phyloP scores from a whole-genome alignment of 2,329 filamentous ascomycete species.

The Biscogniauxia mediterranea region DNA sequence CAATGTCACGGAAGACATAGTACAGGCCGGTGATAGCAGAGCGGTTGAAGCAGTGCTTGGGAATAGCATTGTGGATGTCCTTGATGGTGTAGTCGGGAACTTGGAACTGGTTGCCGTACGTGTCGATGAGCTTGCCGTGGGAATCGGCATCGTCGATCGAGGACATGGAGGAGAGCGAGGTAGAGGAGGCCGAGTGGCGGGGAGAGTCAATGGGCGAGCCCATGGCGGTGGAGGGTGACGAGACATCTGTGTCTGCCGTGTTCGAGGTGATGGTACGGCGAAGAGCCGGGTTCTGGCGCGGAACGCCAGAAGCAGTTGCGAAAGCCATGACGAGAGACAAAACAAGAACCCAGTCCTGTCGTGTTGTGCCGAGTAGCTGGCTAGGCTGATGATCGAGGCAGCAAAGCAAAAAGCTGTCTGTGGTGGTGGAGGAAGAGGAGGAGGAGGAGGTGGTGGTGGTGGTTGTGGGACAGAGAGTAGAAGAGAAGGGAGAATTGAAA shows the following conservation, averaged over 20 bases:
- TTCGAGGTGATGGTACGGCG: conserved; percentile 47
- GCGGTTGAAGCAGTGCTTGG: conserved; percentile 93
- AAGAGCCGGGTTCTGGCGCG: conserved; percentile 44
- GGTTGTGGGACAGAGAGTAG: no score
- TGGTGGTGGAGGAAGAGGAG: not conserved
- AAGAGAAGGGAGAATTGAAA: no score
- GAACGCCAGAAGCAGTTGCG: conserved; percentile 41
- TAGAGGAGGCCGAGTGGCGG: conserved; percentile 70
- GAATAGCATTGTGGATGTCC: conserved; percentile 94
- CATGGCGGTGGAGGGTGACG: conserved; percentile 53
- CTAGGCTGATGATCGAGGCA: not conserved
- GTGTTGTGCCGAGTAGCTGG: not conserved
- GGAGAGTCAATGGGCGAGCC: conserved; percentile 61
- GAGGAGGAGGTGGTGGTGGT: not conserved
- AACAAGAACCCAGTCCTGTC: no score
- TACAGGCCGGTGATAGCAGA: conserved; percentile 70
- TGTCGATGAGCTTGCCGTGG: conserved; percentile 73
- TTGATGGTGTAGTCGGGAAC: conserved; percentile 97
- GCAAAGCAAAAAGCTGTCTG: not conserved
- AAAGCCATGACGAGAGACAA: conserved; percentile 42
- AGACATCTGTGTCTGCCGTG: conserved; percentile 43
- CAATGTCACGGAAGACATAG: conserved; percentile 83
- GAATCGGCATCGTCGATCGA: conserved; percentile 55
- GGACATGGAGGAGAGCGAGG: conserved; percentile 86
- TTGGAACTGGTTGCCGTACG: conserved; percentile 91